Percentiles rank a stretch among this genome's conserved stretches.
These are phyloP conservation scores for Solanum rostratum DNA, from an alignment of 257 asterid species.

Conservation along the genomic window DNA sequence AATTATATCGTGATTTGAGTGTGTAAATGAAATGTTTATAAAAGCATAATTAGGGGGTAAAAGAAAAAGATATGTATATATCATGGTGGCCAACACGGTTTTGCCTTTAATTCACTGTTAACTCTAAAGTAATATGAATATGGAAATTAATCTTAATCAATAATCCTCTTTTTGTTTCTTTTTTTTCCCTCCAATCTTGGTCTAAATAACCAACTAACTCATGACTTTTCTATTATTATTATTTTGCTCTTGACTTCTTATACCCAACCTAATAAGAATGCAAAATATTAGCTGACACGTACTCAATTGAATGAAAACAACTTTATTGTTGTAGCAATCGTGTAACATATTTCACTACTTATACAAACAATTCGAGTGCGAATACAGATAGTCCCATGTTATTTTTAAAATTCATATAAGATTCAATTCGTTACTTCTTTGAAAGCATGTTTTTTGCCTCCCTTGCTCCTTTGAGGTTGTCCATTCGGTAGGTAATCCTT, in stretches of 20 bases:
- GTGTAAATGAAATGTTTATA: background rate
- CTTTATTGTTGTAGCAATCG: background rate
- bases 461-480: background rate
- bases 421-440: no score
- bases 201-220: constrained; percentile 21
- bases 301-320: background rate
- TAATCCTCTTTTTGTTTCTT: background rate
- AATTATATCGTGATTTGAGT: rapidly evolving
- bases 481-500: no score
- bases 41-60: background rate
- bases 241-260: constrained; percentile 37
- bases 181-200: background rate
- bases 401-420: background rate
- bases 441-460: background rate
- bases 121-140: background rate
- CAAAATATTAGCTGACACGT: background rate
- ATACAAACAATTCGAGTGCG: no score
- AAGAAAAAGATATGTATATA: background rate
- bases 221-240: constrained; percentile 4
- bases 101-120: background rate
- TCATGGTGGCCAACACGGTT: constrained; percentile 5
- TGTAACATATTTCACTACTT: no score
- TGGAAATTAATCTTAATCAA: background rate
- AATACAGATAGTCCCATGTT: no score
- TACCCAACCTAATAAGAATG: constrained; percentile 29